Conservation (phyloP, 1,139 yeast species). For the Blastobotrys capitulatus region DNA sequence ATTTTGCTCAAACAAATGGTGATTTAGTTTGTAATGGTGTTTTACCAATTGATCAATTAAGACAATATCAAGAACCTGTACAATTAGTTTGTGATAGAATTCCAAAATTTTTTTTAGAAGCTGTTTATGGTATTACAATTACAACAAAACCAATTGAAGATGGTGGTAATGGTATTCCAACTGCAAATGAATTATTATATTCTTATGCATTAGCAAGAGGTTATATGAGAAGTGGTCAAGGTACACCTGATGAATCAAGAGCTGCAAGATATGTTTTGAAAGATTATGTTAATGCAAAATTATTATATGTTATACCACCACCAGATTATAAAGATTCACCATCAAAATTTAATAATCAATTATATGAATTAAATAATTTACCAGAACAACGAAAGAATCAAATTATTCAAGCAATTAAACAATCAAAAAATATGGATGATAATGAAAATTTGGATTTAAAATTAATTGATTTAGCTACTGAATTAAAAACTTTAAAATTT, state of each 20-base stretch:
- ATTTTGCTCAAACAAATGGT: constrained; percentile 93
- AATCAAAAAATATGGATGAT: constrained; percentile 9
- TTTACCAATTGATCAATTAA: constrained; percentile 90
- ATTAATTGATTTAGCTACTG: constrained; percentile 60
- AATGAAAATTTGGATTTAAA: constrained; percentile 30
- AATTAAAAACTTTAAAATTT: constrained; percentile 67
- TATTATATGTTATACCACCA: constrained; percentile 83
- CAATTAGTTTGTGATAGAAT: constrained; percentile 81
- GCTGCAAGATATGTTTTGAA: constrained; percentile 90
- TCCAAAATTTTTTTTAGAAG: constrained; percentile 85
- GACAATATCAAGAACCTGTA: constrained; percentile 91
- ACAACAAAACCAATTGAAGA: constrained; percentile 68
- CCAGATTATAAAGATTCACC: constrained; percentile 41
- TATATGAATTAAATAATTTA: constrained; percentile 52
- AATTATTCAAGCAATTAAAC: constrained; percentile 35
- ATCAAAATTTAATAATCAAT: constrained; percentile 61
- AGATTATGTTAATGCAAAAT: constrained; percentile 91
- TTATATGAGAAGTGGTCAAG: constrained; percentile 86
- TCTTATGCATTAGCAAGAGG: constrained; percentile 98
- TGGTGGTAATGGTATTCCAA: constrained; percentile 86
- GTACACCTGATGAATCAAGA: constrained; percentile 94
- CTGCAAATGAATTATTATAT: constrained; percentile 80
- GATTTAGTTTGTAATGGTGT: constrained; percentile 98
- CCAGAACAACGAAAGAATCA: constrained; percentile 74
- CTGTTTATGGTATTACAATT: constrained; percentile 88